Percentiles rank a stretch among this genome's conserved stretches.
Evolutionary conservation across 2,329 filamentous ascomycete genomes (phyloP).

Genomic region (Claviceps arundinis): DNA sequence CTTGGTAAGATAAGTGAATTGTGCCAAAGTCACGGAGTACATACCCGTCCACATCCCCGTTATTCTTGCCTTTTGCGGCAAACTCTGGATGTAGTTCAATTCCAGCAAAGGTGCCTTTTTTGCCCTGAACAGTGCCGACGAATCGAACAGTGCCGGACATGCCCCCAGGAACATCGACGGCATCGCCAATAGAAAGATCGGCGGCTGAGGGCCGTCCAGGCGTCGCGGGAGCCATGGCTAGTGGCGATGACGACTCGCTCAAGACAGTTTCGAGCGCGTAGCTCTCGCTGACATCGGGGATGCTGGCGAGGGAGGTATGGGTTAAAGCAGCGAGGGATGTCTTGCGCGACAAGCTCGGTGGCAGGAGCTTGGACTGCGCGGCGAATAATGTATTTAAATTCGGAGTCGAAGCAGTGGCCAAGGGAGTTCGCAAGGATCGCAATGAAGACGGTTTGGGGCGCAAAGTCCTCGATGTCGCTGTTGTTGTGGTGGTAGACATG

Average conservation of each 20-base stretch:
- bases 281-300: constrained; percentile 52
- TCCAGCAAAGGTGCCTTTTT: constrained; percentile 82
- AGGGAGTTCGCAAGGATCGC: constrained; percentile 30
- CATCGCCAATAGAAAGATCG: constrained; percentile 60
- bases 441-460: constrained; percentile 12
- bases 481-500: constrained; percentile 9
- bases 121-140: constrained; percentile 72
- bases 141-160: constrained; percentile 89
- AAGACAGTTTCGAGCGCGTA: constrained; percentile 46
- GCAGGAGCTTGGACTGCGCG: constrained; percentile 32
- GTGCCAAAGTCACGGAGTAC: constrained; percentile 12
- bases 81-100: constrained; percentile 78
- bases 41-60: constrained; percentile 88
- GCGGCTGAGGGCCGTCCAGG: constrained; percentile 38
- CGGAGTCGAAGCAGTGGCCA: constrained; percentile 41
- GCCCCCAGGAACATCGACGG: constrained; percentile 81
- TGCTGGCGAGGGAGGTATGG: constrained; percentile 45
- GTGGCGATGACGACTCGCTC: constrained; percentile 17
- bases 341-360: constrained; percentile 49
- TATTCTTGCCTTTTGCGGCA: constrained; percentile 81
- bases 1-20: not conserved
- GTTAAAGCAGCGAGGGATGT: constrained; percentile 58
- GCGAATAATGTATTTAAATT: constrained; percentile 42
- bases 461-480: constrained; percentile 8
- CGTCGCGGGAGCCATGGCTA: constrained; percentile 37